Evolutionary conservation across 768 basidiomycete species (phyloP).

Genomic region (Tricholoma saponaceum): DNA sequence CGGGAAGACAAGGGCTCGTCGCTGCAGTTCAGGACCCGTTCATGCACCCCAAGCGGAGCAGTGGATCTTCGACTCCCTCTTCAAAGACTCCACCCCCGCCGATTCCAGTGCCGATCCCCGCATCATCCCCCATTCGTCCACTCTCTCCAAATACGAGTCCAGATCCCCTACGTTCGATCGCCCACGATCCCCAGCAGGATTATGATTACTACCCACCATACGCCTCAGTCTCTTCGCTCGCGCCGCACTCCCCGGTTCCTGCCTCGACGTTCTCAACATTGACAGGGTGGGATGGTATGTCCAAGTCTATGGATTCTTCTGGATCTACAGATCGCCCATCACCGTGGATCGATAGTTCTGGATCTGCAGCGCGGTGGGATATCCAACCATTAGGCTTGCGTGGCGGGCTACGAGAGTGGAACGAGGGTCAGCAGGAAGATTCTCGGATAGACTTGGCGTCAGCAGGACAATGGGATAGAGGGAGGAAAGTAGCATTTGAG

Average conservation of each 20-base stretch:
- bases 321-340: neutral
- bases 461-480: neutral
- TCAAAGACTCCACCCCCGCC: neutral
- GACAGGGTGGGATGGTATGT: conserved; percentile 1
- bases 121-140: neutral
- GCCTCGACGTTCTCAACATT: conserved; percentile 1
- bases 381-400: neutral
- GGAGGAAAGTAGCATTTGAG: neutral
- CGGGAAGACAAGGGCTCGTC: neutral
- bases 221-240: neutral
- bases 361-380: neutral
- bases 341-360: neutral
- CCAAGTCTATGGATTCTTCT: neutral
- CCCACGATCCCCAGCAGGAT: neutral
- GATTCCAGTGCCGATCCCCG: neutral
- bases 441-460: neutral
- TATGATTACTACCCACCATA: neutral
- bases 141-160: neutral
- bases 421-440: neutral
- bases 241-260: neutral
- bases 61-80: conserved; percentile 1
- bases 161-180: neutral
- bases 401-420: neutral
- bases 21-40: neutral
- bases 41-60: neutral